These are phyloP conservation scores for Cryptosporidium baileyi DNA, from an alignment of 169 alveolate species.

Conservation along the genomic window DNA sequence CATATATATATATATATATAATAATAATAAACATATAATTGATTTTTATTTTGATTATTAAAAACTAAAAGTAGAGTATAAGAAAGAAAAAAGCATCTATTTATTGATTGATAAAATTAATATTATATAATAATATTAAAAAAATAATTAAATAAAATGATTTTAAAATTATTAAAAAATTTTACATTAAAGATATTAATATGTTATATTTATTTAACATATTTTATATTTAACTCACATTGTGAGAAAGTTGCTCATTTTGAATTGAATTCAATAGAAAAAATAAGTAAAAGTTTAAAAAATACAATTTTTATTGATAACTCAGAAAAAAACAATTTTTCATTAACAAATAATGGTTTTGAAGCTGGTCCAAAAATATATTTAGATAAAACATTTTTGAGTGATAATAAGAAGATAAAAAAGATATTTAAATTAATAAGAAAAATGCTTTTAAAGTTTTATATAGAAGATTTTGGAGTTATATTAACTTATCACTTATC, in stretches of 20 bases:
- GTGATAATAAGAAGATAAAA: background rate
- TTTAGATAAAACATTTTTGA: background rate
- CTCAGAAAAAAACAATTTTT: constrained; percentile 1
- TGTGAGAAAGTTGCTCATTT: background rate
- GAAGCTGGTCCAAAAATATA: constrained; percentile 26
- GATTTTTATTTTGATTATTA: no score
- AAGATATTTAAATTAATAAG: background rate
- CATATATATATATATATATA: no score
- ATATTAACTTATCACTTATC: constrained; percentile 29
- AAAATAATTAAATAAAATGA: no score
- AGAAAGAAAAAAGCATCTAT: no score
- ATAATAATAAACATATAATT: no score
- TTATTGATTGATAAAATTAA: no score
- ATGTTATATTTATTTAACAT: no score
- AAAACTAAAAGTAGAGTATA: no score
- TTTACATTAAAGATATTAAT: no score
- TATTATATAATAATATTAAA: no score
- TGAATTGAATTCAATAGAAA: constrained; percentile 5
- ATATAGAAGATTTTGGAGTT: constrained; percentile 21
- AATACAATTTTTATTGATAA: constrained; percentile 36
- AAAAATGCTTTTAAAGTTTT: constrained; percentile 14
- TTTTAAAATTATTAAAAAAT: no score
- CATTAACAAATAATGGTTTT: constrained; percentile 36
- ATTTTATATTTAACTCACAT: no score
- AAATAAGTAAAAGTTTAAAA: background rate